These are phyloP conservation scores for Talaromyces sp. DNA, from an alignment of 2,329 filamentous ascomycete genomes.

Conservation along the genomic window DNA sequence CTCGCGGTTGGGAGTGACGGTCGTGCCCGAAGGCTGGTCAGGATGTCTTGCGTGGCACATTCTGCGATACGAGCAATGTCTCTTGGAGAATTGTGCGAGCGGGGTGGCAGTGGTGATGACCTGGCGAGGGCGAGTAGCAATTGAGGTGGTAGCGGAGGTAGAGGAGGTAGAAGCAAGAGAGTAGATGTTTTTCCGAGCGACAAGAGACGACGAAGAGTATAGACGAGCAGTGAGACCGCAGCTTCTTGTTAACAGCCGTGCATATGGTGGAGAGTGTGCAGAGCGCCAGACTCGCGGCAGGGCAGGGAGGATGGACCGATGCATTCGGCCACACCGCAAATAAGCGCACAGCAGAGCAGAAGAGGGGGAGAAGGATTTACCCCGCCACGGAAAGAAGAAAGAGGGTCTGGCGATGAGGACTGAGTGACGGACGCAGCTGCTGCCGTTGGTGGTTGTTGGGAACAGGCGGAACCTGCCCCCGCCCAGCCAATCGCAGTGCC, in stretches of 20 bases:
- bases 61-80: conserved; percentile 71
- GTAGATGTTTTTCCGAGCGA: background rate
- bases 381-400: background rate
- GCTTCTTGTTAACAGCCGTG: background rate
- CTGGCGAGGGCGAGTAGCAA: conserved; percentile 17
- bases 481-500: background rate
- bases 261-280: background rate
- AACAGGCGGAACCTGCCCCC: background rate
- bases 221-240: background rate
- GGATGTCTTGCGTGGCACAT: conserved; percentile 65
- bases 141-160: conserved; percentile 17
- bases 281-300: conserved; percentile 1
- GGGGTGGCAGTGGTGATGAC: conserved; percentile 16
- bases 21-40: conserved; percentile 51
- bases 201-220: background rate
- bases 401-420: background rate
- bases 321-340: conserved; percentile 1
- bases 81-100: conserved; percentile 21
- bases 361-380: background rate
- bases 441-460: background rate
- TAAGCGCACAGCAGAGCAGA: background rate
- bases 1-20: conserved; percentile 64
- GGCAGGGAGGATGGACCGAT: background rate
- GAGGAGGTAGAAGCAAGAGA: conserved; percentile 6
- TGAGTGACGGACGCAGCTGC: background rate